Base-by-base conservation (phyloP, 1,284 basidiomycete genomes). In the Ustilago sp. region DNA sequence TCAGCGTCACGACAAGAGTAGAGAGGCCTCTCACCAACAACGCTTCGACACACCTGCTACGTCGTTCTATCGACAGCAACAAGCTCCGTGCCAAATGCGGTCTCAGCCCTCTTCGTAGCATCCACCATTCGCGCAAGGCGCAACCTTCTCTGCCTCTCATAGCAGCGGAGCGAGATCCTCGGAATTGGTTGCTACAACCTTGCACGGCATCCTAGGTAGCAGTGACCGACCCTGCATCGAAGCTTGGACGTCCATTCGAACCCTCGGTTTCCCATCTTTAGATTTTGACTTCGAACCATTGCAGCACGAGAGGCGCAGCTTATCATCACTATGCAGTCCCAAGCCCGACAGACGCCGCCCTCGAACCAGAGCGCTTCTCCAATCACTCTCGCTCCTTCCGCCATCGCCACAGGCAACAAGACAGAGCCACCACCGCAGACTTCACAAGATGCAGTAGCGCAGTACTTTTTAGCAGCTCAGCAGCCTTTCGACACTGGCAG, bases 301-400 rank as follows among this genome's bases (percentile, higher is more conserved):
- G 45, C 45, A 8, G 34, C 35, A 35, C 13, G 15, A 38, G 23
- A 17, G 32, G 50, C 50, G 50, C 28, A 51, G 15, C 19, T 9
- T n/a, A 39, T 39, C 11, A 45, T 45, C 61, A 64, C n/a, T 15
- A 73, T 73, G 70, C 65, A 68, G 58, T 63, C 70, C 23, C 65
- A 66, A 36, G 34, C 61, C 8, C 65, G 56, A 19, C 57, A 52
- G 15, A n/a, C 61, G 41, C 61, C 48, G 48, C 54, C 52, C 13
- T 61, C 48, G 48, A 34, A 28, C 2, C 65, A 57, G 17, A 47
- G 50, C 50, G 57, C 54, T 12, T 64, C 65, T 8, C 58, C 70
- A 4, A 43, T 23, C 32, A 51, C 67, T n/a, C 61, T 38, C 4
- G 35, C 47, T 23, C 5, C n/a, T 12, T 50, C 59, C 0, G 41